Evolutionary conservation across 139 green algal genomes (phyloP), one percentile per base, ranked within the genome.

Genomic region (Klebsormidium nitens): DNA sequence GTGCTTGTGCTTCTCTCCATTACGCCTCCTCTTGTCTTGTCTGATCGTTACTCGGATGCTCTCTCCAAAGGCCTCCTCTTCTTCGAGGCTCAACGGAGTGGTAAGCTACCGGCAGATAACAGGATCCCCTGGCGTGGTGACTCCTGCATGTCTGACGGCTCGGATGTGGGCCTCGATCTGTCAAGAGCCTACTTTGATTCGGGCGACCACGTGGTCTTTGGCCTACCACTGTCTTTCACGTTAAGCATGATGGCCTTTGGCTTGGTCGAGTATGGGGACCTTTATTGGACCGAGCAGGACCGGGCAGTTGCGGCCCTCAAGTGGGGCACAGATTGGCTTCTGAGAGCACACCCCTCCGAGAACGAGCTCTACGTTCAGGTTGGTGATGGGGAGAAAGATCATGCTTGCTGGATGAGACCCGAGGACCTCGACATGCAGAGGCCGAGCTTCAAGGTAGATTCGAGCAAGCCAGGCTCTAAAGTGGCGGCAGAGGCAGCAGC

Each of bases 321-420:
- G 44, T 85, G 73, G 50, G 80, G 66, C 0, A 42, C 64, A 2
- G 76, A 85, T 66, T 84, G 69, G 55, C 68, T 84, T 23, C 3
- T 83, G 1, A 75, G 75, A 49, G 69, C 64, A n/a, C 82, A 87
- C 61, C 40, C 78, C 36, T 28, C 35, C 2, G 50, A 81, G 32
- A 72, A 82, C 36, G 36, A 69, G 19, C 82, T 85, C 23, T 84
- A 82, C 14, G 79, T n/a, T n/a, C n/a, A n/a, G n/a, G n/a, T n/a
- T n/a, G n/a, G n/a, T n/a, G n/a, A n/a, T n/a, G n/a, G n/a, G n/a
- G n/a, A n/a, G n/a, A n/a, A n/a, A n/a, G n/a, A n/a, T n/a, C n/a
- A n/a, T n/a, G n/a, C n/a, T n/a, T n/a, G n/a, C n/a, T n/a, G n/a
- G n/a, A n/a, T n/a, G n/a, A n/a, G n/a, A n/a, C n/a, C n/a, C n/a